These are phyloP conservation scores for Phytophthora cactorum DNA, from an alignment of 352 stramenopile species.

Conservation along the genomic window DNA sequence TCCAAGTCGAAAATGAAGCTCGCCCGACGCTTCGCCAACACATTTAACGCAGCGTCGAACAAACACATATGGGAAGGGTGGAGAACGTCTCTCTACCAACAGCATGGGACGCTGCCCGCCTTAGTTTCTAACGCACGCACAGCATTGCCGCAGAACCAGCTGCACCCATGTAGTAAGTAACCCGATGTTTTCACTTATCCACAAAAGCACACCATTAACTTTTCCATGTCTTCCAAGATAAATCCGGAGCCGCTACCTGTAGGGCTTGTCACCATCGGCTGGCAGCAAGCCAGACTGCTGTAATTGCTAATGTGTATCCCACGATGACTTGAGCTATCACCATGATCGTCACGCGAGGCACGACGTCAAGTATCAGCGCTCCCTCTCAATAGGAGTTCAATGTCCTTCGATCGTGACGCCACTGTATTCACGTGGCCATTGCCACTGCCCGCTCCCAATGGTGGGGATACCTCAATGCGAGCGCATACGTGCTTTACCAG, in stretches of 20 bases:
- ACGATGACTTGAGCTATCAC: conserved; percentile 6
- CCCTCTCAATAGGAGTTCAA: conserved; percentile 13
- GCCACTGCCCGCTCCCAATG: not conserved
- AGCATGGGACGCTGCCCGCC: conserved; percentile 11
- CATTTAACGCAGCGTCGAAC: not conserved
- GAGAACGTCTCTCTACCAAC: conserved; percentile 29
- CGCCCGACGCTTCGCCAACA: conserved; percentile 15
- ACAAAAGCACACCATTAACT: conserved; percentile 17
- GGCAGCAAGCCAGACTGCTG: conserved; percentile 18
- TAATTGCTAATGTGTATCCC: conserved; percentile 14
- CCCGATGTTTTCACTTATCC: conserved; percentile 30
- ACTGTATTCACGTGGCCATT: not conserved
- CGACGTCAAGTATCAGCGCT: conserved; percentile 15
- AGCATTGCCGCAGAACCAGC: conserved; percentile 29
- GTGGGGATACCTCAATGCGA: not conserved
- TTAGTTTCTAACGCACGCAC: conserved; percentile 16
- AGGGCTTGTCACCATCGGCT: not conserved
- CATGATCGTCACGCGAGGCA: not conserved
- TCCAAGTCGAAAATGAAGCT: conserved; percentile 36
- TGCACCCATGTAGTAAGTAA: conserved; percentile 24
- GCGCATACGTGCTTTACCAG: conserved; percentile 29
- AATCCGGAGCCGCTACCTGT: conserved; percentile 20
- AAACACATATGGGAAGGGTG: conserved; percentile 13
- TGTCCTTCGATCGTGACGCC: not conserved
- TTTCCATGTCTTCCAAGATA: conserved; percentile 24